Conservation (phyloP, 352 stramenopile species). For the Phytophthora sp. region DNA sequence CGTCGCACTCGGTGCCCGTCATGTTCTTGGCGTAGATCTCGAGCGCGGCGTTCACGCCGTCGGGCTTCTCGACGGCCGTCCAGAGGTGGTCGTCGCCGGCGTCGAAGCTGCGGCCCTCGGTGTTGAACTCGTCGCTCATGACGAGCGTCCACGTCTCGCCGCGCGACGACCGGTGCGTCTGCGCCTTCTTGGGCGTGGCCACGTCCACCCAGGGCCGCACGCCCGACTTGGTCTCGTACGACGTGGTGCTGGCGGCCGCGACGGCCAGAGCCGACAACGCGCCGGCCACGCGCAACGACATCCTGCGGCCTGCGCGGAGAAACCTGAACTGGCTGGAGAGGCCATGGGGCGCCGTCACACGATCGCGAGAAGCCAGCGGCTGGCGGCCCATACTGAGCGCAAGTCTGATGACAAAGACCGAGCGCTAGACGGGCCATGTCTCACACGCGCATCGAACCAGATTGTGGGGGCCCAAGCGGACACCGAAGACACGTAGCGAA, state of each 20-base stretch:
- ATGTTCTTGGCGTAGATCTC: constrained; percentile 71
- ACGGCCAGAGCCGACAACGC: too few relatives aligned
- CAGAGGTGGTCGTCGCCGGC: constrained; percentile 93
- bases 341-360: too few relatives aligned
- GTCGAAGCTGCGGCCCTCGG: constrained; percentile 76
- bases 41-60: constrained; percentile 67
- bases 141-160: constrained; percentile 65
- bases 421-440: too few relatives aligned
- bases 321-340: too few relatives aligned
- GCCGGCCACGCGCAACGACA: not conserved
- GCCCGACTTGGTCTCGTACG: constrained; percentile 39
- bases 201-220: constrained; percentile 62
- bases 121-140: constrained; percentile 58
- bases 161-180: constrained; percentile 51
- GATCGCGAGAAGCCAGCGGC: too few relatives aligned
- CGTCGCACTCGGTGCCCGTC: constrained; percentile 62
- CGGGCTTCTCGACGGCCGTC: constrained; percentile 75
- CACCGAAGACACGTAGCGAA: too few relatives aligned
- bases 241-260: constrained; percentile 2
- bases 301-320: too few relatives aligned
- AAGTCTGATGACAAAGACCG: too few relatives aligned
- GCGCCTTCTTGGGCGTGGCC: constrained; percentile 32
- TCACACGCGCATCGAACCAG: too few relatives aligned
- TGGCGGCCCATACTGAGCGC: too few relatives aligned
- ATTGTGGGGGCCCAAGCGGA: too few relatives aligned